Conservation (phyloP, 2,329 filamentous ascomycete species). For the Sporothrix dimorphospora region DNA sequence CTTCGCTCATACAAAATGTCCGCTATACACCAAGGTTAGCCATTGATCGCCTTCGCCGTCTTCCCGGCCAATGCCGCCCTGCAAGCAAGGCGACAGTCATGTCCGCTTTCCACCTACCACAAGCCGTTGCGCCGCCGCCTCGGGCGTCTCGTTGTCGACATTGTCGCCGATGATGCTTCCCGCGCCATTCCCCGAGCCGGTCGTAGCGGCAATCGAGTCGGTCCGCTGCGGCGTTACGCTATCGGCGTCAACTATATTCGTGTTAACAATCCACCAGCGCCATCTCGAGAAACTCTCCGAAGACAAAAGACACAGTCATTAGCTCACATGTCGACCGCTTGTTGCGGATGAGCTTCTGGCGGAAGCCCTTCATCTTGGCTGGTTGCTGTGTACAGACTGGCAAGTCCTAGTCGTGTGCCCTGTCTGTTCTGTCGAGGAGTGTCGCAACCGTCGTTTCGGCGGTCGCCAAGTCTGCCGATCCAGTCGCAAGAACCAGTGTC, state of each 20-base stretch:
- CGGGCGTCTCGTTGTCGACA: slow-evolving; percentile 29
- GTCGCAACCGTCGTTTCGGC: not conserved
- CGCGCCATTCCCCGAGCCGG: not conserved
- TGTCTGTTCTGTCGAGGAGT: not conserved
- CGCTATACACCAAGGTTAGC: slow-evolving; percentile 18
- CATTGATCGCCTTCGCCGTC: not conserved
- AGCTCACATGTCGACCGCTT: slow-evolving; percentile 25
- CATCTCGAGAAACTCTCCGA: not conserved
- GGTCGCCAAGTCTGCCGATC: slow-evolving; percentile 5
- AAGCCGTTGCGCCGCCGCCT: slow-evolving; percentile 28
- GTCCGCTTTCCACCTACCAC: slow-evolving; percentile 26
- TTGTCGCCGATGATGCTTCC: slow-evolving; percentile 6
- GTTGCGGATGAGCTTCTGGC: slow-evolving; percentile 29
- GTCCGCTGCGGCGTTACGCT: not conserved
- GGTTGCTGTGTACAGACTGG: not conserved
- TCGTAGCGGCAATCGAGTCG: not conserved
- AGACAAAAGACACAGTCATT: not conserved
- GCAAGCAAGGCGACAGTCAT: no score
- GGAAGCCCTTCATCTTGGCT: slow-evolving; percentile 32
- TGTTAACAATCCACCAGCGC: not conserved
- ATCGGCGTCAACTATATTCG: not conserved
- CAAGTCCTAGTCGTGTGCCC: not conserved
- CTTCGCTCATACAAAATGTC: slow-evolving; percentile 31
- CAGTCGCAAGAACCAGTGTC: slow-evolving; percentile 1
- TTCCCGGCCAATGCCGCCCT: not conserved